These are phyloP conservation scores for Lenzites betulinus DNA, from an alignment of 768 basidiomycete species.

Conservation along the genomic window DNA sequence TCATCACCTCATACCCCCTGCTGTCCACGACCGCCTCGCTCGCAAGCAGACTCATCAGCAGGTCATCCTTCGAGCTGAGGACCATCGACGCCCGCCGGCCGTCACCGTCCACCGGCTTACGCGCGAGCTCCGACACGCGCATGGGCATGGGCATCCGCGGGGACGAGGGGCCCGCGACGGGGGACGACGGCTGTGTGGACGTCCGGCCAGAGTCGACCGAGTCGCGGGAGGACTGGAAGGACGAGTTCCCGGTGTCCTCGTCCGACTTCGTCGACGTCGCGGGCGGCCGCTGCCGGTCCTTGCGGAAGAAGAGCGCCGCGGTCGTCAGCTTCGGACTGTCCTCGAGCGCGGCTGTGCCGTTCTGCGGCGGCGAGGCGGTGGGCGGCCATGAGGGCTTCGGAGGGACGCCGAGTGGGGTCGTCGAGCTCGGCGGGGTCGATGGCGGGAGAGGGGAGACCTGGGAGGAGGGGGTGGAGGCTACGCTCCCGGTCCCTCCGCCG, in stretches of 20 bases:
- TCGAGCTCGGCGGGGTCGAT: constrained; percentile 24
- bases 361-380: constrained; percentile 36
- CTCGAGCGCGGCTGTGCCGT: constrained; percentile 19
- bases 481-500: constrained; percentile 39
- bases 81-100: constrained; percentile 47
- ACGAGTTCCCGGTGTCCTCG: constrained; percentile 31
- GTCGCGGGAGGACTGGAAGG: constrained; percentile 29
- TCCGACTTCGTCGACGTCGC: constrained; percentile 19
- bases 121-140: constrained; percentile 35
- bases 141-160: constrained; percentile 35
- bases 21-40: constrained; percentile 96
- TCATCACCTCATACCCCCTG: constrained; percentile 75
- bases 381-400: constrained; percentile 50
- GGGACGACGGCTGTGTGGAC: constrained; percentile 32
- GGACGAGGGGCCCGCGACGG: constrained; percentile 45
- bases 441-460: constrained; percentile 17
- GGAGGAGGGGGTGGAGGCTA: constrained; percentile 18
- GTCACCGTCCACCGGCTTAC: constrained; percentile 38
- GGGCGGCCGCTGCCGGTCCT: constrained; percentile 45
- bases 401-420: constrained; percentile 28
- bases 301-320: constrained; percentile 52
- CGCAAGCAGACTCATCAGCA: constrained; percentile 86
- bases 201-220: constrained; percentile 32
- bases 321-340: constrained; percentile 42
- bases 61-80: constrained; percentile 72